phyloP scores from a whole-genome alignment of 2,329 filamentous ascomycete species.

The Monosporascus sp. region DNA sequence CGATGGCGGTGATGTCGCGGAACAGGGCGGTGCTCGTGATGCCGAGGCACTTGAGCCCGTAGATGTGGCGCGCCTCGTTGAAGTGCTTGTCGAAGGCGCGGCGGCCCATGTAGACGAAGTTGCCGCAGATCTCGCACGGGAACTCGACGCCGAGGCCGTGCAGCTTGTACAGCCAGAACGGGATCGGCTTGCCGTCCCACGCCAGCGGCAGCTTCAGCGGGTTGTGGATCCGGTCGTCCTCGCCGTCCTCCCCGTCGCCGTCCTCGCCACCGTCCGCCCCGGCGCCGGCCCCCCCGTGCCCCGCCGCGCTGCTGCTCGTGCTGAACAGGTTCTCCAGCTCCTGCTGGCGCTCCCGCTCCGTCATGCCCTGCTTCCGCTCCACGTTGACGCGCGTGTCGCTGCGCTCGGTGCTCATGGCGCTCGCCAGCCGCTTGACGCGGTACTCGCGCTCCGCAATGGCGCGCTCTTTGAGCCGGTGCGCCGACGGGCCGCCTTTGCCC shows the following conservation, averaged over 20 bases:
- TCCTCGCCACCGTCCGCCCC: slow-evolving; percentile 43
- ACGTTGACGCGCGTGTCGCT: slow-evolving; percentile 90
- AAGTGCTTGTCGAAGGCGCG: slow-evolving; percentile 98
- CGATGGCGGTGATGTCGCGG: slow-evolving; percentile 87
- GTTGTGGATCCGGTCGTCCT: slow-evolving; percentile 90
- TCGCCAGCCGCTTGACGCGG: slow-evolving; percentile 72
- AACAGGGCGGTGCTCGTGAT: slow-evolving; percentile 90
- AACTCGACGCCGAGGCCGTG: slow-evolving; percentile 95
- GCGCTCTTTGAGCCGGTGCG: slow-evolving; percentile 72
- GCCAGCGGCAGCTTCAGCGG: slow-evolving; percentile 91
- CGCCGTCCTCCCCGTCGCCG: slow-evolving; percentile 67
- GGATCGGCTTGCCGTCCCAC: slow-evolving; percentile 98
- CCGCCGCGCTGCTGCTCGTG: slow-evolving; percentile 43
- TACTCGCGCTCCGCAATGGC: slow-evolving; percentile 87
- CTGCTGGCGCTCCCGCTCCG: slow-evolving; percentile 88
- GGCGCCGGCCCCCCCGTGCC: slow-evolving; percentile 47
- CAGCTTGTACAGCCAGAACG: slow-evolving; percentile 97
- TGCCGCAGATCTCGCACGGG: slow-evolving; percentile 92
- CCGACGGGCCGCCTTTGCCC: slow-evolving; percentile 27
- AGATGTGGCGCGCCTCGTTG: slow-evolving; percentile 87
- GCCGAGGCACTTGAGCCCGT: slow-evolving; percentile 88
- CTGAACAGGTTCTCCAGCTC: slow-evolving; percentile 83
- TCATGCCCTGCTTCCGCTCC: slow-evolving; percentile 96
- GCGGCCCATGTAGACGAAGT: slow-evolving; percentile 97
- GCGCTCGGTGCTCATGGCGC: slow-evolving; percentile 80